phyloP scores from a whole-genome alignment of 306 rosid genomes.

The Gillenia trifoliata region DNA sequence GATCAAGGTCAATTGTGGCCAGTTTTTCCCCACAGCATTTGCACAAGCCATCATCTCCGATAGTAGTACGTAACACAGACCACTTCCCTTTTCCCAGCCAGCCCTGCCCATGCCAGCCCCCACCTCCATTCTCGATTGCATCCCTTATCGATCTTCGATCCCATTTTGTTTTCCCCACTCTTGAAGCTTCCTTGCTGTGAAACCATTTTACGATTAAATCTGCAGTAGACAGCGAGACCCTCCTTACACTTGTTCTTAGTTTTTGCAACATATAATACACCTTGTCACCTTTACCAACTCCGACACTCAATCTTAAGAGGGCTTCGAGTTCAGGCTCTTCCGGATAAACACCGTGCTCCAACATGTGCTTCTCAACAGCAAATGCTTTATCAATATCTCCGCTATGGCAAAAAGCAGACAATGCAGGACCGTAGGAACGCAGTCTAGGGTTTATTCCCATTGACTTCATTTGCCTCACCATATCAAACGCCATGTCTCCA shows the following conservation, averaged over 20 bases:
- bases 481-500: conserved; percentile 86
- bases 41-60: conserved; percentile 79
- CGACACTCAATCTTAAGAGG: conserved; percentile 58
- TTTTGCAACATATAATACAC: conserved; percentile 83
- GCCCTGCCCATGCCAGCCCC: conserved; percentile 97
- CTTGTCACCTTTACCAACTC: conserved; percentile 50
- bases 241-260: conserved; percentile 61
- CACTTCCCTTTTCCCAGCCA: conserved; percentile 94
- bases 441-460: conserved; percentile 71
- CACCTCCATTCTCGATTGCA: conserved; percentile 75
- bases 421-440: conserved; percentile 84
- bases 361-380: conserved; percentile 81
- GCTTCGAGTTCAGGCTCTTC: conserved; percentile 89
- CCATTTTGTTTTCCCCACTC: conserved; percentile 75
- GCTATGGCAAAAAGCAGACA: conserved; percentile 54
- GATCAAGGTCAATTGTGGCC: conserved; percentile 87
- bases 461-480: conserved; percentile 82
- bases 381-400: conserved; percentile 77
- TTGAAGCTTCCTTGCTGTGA: conserved; percentile 60
- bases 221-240: conserved; percentile 54
- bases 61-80: conserved; percentile 45
- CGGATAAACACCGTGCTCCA: conserved; percentile 72
- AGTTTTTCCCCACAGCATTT: conserved; percentile 63
- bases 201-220: conserved; percentile 69
- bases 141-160: conserved; percentile 41